Evolutionary conservation across 2,329 filamentous ascomycete genomes (phyloP), one percentile per base, ranked within the genome.

Genomic region (Hypoxylon sp.): DNA sequence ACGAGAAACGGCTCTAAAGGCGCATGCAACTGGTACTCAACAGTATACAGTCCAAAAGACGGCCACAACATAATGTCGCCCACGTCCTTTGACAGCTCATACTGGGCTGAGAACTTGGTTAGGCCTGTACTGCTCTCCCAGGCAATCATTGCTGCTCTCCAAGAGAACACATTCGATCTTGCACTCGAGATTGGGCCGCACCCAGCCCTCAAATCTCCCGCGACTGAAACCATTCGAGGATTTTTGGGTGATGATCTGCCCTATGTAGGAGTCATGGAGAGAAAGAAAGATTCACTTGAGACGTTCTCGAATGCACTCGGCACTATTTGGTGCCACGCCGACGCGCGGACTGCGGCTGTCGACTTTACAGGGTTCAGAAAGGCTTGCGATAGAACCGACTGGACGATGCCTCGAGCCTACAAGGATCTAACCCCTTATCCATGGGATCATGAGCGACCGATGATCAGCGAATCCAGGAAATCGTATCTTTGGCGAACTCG

Each of bases 141-240:
- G 32, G 79, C 79, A 0, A 69, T 5, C 9, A 69, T 12, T 14
- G 65, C 14, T 34, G 62, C 32, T 37, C 2, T 21, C 2, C 34
- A 9, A 8, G 11, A 46, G 16, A 41, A 16, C 5, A 39, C 30
- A 7, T 29, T 53, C 19, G 9, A 34, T 27, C 7, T 53, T 0
- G 68, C 67, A n/a, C 50, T 81, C 2, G 78, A 81, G 52, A 32
- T 80, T 3, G 79, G 79, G 1, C 77, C 78, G 5, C 78, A 69
- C 63, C 75, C 78, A 16, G 76, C 78, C 3, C 70, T 81, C 1
- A 78, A 78, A 62, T 75, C 72, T 0, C 78, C 79, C 0, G 63
- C 74, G 0, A 71, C 60, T 5, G 73, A 79, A 50, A 78, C 72
- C 5, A 60, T 77, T 23, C 71, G 71, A 6, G 57, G 39, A 12